phyloP scores from a whole-genome alignment of 257 asterid species.

The Petunia secreta region DNA sequence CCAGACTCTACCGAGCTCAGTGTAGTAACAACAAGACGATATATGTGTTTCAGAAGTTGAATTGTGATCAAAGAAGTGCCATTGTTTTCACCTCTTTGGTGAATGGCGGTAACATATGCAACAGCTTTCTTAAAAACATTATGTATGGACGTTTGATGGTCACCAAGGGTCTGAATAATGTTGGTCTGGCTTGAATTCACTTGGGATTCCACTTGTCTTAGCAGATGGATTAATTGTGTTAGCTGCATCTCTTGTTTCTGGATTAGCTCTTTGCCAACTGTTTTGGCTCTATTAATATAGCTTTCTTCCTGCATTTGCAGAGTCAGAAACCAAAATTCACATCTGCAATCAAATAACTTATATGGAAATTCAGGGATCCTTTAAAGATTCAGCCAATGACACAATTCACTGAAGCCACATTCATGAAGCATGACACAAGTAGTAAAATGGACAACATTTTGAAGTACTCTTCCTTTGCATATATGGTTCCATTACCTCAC shows the following conservation, averaged over 20 bases:
- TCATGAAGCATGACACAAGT: not conserved
- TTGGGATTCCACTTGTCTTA: slow-evolving; percentile 63
- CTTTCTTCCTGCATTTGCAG: slow-evolving; percentile 48
- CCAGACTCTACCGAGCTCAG: slow-evolving; percentile 70
- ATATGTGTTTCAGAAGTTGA: slow-evolving; percentile 54
- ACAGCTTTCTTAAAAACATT: slow-evolving; percentile 56
- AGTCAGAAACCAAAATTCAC: slow-evolving; percentile 5
- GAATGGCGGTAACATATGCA: slow-evolving; percentile 49
- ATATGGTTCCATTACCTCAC: not conserved
- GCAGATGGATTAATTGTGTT: slow-evolving; percentile 56
- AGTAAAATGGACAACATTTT: not conserved
- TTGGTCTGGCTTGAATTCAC: slow-evolving; percentile 63
- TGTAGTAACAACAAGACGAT: slow-evolving; percentile 52
- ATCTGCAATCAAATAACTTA: not conserved
- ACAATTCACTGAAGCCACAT: not conserved
- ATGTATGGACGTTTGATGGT: slow-evolving; percentile 46
- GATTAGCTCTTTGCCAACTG: slow-evolving; percentile 58
- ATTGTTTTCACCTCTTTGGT: slow-evolving; percentile 42
- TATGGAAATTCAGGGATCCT: not conserved
- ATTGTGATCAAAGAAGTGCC: slow-evolving; percentile 45
- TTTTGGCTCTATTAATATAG: slow-evolving; percentile 46
- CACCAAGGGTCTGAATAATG: slow-evolving; percentile 57
- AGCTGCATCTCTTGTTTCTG: slow-evolving; percentile 64
- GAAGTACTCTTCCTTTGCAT: not conserved
- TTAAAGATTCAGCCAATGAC: slow-evolving; percentile 6